Percentiles rank a stretch among this genome's conserved stretches.
phyloP scores from a whole-genome alignment of 2,329 filamentous ascomycete genomes.

The Pseudocercospora crystallina region DNA sequence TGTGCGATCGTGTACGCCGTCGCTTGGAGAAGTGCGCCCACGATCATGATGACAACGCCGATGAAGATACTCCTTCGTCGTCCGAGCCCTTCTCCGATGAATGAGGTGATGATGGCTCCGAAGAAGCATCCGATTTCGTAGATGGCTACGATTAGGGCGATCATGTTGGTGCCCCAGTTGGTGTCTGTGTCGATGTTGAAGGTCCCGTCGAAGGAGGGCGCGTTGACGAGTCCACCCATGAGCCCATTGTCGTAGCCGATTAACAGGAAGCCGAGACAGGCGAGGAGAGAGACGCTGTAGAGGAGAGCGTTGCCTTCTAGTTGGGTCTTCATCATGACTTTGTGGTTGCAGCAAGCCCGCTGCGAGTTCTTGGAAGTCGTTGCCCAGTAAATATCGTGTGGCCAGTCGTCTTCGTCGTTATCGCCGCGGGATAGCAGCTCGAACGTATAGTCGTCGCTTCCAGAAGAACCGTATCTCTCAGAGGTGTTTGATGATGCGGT shows the following conservation, averaged over 20 bases:
- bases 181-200: constrained; percentile 43
- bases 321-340: constrained; percentile 17
- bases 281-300: constrained; percentile 45
- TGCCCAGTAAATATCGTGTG: too few species aligned
- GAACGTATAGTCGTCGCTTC: too few species aligned
- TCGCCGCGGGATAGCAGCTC: too few species aligned
- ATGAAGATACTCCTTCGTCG: constrained; percentile 45
- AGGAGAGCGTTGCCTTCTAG: constrained; percentile 43
- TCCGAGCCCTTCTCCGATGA: constrained; percentile 48
- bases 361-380: too few species aligned
- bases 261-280: constrained; percentile 50
- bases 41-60: constrained; percentile 46
- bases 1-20: constrained; percentile 41
- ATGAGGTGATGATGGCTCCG: constrained; percentile 40
- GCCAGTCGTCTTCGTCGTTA: too few species aligned
- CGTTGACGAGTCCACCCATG: constrained; percentile 39
- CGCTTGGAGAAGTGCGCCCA: constrained; percentile 46
- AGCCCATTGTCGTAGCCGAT: constrained; percentile 42
- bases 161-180: constrained; percentile 35
- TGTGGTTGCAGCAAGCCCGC: too few species aligned
- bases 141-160: constrained; percentile 50
- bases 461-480: too few species aligned
- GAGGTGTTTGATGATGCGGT: not conserved
- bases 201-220: constrained; percentile 41
- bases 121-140: constrained; percentile 45